Evolutionary conservation across 768 basidiomycete species (phyloP).

Genomic region (Crepidotus variabilis): DNA sequence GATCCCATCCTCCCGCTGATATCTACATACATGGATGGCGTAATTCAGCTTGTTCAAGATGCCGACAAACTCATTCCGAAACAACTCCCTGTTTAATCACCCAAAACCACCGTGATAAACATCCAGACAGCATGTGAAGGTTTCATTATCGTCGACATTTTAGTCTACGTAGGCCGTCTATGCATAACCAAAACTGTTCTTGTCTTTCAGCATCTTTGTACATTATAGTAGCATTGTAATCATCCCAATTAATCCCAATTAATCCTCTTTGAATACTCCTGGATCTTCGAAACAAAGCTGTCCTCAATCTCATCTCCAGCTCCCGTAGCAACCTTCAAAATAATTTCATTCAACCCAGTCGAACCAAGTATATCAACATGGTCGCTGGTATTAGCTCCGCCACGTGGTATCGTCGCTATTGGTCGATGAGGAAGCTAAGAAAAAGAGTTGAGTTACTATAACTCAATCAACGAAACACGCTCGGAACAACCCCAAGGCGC

Average conservation of each 20-base stretch:
- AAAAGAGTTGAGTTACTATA: neutral
- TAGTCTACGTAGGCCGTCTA: no score
- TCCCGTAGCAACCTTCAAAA: conserved; percentile 87
- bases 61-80: neutral
- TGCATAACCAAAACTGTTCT: no score
- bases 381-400: conserved; percentile 89
- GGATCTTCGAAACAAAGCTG: conserved; percentile 70
- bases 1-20: neutral
- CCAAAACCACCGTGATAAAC: no score
- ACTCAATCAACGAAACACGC: conserved; percentile 2
- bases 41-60: neutral
- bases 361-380: conserved; percentile 86
- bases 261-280: conserved; percentile 69
- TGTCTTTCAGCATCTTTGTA: no score
- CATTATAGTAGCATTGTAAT: no score
- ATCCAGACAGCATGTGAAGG: no score
- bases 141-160: no score
- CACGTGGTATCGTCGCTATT: conserved; percentile 66
- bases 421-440: conserved; percentile 77
- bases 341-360: conserved; percentile 81
- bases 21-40: neutral
- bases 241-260: conserved; percentile 55
- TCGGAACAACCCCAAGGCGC: neutral
- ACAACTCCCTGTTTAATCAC: neutral
- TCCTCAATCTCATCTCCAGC: conserved; percentile 69